Base-by-base conservation (phyloP, 2,329 filamentous ascomycete species). In the Clarireedia homoeocarpa region DNA sequence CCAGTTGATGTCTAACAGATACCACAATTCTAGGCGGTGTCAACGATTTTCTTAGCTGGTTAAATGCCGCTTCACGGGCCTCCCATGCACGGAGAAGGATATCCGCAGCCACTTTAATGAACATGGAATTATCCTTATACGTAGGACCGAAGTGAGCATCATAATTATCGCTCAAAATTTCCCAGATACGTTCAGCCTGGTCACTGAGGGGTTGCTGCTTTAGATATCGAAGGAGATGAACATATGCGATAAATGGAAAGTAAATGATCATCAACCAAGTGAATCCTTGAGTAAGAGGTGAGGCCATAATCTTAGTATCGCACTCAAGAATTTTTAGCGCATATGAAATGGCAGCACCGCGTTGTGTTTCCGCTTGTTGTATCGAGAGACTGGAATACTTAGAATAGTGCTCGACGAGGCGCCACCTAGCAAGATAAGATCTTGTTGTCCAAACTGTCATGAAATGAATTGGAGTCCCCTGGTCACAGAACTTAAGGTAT, bases 401-500 rank as follows among this genome's bases (percentile, higher is more conserved):
- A 4, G 63, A 62, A 49, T 67, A 62, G 48, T 69, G 57, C 50
- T 66, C 67, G 38, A 66, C 39, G 1, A 70, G 60, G 42, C 64
- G 63, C 42, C 61, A 63, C 57, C 64, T 69, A 23, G 64, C 62
- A 54, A 68, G 44, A 44, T 55, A 59, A 39, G 42, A 57, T 60
- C 63, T 59, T 7, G 61, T 54, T 34, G 53, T 62, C 62, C 65
- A 68, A 20, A 66, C 65, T 1, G 66, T 67, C 56, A 67, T 56
- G 64, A 61, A 53, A 47, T 75, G 73, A 1, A 74, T 51, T 7
- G 72, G 71, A 10, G 68, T 69, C 1, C 71, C 64, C 7, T 70
- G 67, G 58, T 76, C 70, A 62, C 72, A 74, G 56, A 71, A 72
- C n/a, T 69, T 66, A 15, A 76, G 65, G 57, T 71, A 75, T 51